These are phyloP conservation scores for Trametopsis cervina DNA, from an alignment of 768 basidiomycete species.

Conservation along the genomic window DNA sequence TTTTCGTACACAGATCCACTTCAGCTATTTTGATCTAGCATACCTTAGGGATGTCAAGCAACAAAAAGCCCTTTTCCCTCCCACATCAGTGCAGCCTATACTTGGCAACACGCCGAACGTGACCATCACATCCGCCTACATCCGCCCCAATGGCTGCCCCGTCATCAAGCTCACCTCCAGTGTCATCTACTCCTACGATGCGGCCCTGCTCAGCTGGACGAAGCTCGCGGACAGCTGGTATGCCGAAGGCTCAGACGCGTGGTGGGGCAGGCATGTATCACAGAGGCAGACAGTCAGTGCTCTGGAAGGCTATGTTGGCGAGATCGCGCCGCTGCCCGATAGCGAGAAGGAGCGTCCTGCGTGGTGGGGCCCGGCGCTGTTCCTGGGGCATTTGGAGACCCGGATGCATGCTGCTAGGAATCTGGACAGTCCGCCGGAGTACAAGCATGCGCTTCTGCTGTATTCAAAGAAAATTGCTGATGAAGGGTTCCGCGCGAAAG, in stretches of 20 bases:
- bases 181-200: slow-evolving; percentile 75
- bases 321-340: slow-evolving; percentile 16
- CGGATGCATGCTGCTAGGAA: slow-evolving; percentile 65
- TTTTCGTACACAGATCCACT: not conserved
- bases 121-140: slow-evolving; percentile 52
- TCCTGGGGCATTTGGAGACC: slow-evolving; percentile 85
- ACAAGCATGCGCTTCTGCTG: slow-evolving; percentile 62
- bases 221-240: slow-evolving; percentile 81
- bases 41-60: slow-evolving; percentile 66
- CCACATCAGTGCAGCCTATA: slow-evolving; percentile 55
- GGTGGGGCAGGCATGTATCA: slow-evolving; percentile 65
- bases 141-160: slow-evolving; percentile 78
- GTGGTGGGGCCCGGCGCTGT: slow-evolving; percentile 82
- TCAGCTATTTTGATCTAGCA: slow-evolving; percentile 6
- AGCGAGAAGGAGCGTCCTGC: slow-evolving; percentile 45
- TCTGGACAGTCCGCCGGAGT: slow-evolving; percentile 82
- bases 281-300: slow-evolving; percentile 40
- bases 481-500: slow-evolving; percentile 82
- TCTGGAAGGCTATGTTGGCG: slow-evolving; percentile 26
- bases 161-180: slow-evolving; percentile 73
- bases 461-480: slow-evolving; percentile 87
- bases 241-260: slow-evolving; percentile 74
- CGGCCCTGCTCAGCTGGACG: slow-evolving; percentile 58
- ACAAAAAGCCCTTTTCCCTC: slow-evolving; percentile 55
- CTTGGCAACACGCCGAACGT: slow-evolving; percentile 49